Base-by-base conservation (phyloP, 495 filamentous ascomycete species). In the Bacidia rubella region DNA sequence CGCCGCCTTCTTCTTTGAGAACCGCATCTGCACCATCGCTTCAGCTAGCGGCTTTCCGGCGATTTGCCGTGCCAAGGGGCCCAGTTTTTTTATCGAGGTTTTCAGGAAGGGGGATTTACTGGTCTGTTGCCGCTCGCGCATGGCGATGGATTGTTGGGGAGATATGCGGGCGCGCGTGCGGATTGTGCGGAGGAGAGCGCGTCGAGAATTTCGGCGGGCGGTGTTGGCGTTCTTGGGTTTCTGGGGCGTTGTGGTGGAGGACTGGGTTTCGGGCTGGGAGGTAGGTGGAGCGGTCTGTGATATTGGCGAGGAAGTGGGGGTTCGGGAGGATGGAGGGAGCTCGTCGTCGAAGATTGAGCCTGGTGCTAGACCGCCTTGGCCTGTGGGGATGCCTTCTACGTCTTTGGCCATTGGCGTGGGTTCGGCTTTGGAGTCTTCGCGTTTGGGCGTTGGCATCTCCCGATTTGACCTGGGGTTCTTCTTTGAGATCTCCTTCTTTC, bases 1-100 rank as follows among this genome's bases (percentile, higher is more conserved):
- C 11, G 92, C 87, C 46, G 80, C 86, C 74, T 87, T 90, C 79
- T 98, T 98, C 76, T 86, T 85, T 66, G 81, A 87, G 68, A 89
- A 95, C 32, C 82, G 79, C 90, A 98, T 95, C 75, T 98, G 92
- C 57, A 83, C 67, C 54, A 97, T 86, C 12, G 92, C 92, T 26
- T 98, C 90, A 40, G 86, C 87, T 59, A 98, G 72, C 24, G 80
- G 82, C 80, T 95, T 96, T 38, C 92, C 92, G 0, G 77, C 71
- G 61, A 98, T 92, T 71, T 96, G 92, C 25, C 80, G 75, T 29
- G 89, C 85, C 50, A 98, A 66, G 17, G 80, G 76, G 2, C 79
- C 80, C 47, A 98, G 74, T 73, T 97, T 97, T 79, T 96, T 96
- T 47, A 85, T 66, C 12, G 78, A 83, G 0, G 92, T 95, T 62